A percentile compares a stretch with the other conserved stretches of the same genome.
Evolutionary conservation across 192 early-diverging fungal species (phyloP).

Genomic region (Phlyctochytrium arcticum): DNA sequence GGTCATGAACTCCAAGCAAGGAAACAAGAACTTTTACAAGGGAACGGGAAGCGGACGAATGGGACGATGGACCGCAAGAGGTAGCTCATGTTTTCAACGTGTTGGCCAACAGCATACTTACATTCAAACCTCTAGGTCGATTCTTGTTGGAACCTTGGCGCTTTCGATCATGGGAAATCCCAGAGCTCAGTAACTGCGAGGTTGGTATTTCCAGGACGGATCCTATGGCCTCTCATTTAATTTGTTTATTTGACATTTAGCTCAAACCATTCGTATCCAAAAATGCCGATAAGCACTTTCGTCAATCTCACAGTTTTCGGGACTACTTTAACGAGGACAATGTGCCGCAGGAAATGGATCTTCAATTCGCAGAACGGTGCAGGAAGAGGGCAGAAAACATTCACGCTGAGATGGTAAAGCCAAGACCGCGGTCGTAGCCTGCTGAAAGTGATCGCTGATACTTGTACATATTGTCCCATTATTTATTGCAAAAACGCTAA

Average conservation of each 20-base stretch:
- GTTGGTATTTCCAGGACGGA: background rate
- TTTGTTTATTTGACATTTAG: background rate
- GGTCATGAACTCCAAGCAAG: slow-evolving; percentile 41
- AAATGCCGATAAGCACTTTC: slow-evolving; percentile 5
- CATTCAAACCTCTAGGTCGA: slow-evolving; percentile 5
- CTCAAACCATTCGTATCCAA: slow-evolving; percentile 30
- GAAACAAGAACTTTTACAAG: slow-evolving; percentile 63
- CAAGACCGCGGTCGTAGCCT: no score
- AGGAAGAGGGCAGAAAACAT: background rate
- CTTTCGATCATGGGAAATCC: slow-evolving; percentile 31
- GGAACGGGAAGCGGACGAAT: slow-evolving; percentile 43
- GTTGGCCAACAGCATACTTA: background rate
- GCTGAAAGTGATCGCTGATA: no score
- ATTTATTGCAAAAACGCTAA: background rate
- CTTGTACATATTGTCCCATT: no score
- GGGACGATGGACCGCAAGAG: slow-evolving; percentile 43
- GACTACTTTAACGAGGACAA: slow-evolving; percentile 30
- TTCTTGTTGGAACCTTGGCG: slow-evolving; percentile 36
- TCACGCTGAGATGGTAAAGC: no score
- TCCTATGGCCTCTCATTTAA: background rate
- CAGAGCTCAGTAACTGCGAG: slow-evolving; percentile 27
- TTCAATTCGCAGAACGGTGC: slow-evolving; percentile 1
- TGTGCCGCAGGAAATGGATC: slow-evolving; percentile 20
- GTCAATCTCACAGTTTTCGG: slow-evolving; percentile 22
- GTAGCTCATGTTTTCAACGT: no score